Evolutionary conservation across 345 rosid genomes (phyloP).

Genomic region (Ceriops tagal): DNA sequence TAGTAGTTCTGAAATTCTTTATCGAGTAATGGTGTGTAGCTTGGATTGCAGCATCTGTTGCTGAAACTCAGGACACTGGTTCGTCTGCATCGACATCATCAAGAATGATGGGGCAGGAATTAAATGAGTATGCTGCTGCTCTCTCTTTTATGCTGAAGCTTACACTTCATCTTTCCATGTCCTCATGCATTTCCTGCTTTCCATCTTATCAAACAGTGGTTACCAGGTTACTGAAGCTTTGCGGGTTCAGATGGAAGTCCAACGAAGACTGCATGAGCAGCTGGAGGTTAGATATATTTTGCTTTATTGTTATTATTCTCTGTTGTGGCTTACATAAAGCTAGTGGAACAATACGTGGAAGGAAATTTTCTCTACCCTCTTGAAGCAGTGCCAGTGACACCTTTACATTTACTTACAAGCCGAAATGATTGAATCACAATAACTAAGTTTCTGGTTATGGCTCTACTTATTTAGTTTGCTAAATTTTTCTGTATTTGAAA

Average conservation of each 20-base stretch:
- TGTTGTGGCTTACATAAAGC: no score
- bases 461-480: neutral
- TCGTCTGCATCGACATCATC: conserved; percentile 67
- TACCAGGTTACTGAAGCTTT: conserved; percentile 90
- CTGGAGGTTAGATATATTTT: conserved; percentile 59
- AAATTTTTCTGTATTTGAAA: neutral
- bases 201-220: conserved; percentile 50
- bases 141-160: conserved; percentile 7
- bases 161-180: conserved; percentile 2
- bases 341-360: no score
- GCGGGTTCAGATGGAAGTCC: conserved; percentile 97
- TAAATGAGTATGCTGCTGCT: conserved; percentile 59
- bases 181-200: conserved; percentile 11
- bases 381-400: no score
- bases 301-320: no score
- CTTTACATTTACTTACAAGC: neutral
- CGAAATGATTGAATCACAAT: neutral
- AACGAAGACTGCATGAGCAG: conserved; percentile 87
- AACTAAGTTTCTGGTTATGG: no score
- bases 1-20: conserved; percentile 11
- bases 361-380: no score
- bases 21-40: conserved; percentile 14
- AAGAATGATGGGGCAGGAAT: conserved; percentile 58
- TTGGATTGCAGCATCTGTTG: conserved; percentile 53
- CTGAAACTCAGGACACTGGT: conserved; percentile 81